Conservation (phyloP, 192 early-diverging fungal genomes). For the Podila minutissima region DNA sequence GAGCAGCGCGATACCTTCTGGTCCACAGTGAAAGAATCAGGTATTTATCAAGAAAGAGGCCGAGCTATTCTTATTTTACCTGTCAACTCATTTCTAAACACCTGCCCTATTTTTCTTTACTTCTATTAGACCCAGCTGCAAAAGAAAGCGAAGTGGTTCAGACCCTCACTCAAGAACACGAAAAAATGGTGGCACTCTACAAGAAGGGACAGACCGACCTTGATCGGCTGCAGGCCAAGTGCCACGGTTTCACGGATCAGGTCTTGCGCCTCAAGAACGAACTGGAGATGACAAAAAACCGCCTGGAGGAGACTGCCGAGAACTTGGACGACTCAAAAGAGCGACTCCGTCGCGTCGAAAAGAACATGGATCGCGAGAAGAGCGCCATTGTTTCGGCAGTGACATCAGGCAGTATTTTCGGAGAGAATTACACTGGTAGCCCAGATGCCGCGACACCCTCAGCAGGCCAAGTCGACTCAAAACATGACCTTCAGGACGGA, state of each 20-base stretch:
- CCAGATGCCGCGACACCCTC: slow-evolving; percentile 13
- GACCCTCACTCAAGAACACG: slow-evolving; percentile 18
- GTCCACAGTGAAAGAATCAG: slow-evolving; percentile 15
- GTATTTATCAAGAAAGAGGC: background rate
- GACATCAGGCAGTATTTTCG: slow-evolving; percentile 38
- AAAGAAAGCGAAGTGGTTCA: slow-evolving; percentile 23
- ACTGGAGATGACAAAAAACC: slow-evolving; percentile 31
- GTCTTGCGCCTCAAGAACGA: slow-evolving; percentile 27
- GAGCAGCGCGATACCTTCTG: slow-evolving; percentile 33
- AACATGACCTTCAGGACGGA: slow-evolving; percentile 26
- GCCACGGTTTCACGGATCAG: slow-evolving; percentile 36
- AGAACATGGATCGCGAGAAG: slow-evolving; percentile 39
- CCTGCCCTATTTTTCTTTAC: background rate
- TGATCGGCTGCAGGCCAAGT: slow-evolving; percentile 33
- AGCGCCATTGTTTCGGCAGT: slow-evolving; percentile 33
- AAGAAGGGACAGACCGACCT: slow-evolving; percentile 22
- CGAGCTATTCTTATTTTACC: too few relatives aligned
- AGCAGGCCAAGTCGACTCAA: slow-evolving; percentile 8
- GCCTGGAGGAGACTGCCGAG: slow-evolving; percentile 31
- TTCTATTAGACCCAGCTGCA: slow-evolving; percentile 16
- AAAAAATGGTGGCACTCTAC: slow-evolving; percentile 23
- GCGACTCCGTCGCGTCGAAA: slow-evolving; percentile 21
- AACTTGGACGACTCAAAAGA: slow-evolving; percentile 30
- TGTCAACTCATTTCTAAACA: background rate
- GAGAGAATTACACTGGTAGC: slow-evolving; percentile 29